phyloP scores from a whole-genome alignment of 2,329 filamentous ascomycete genomes.

The Macrophomina tecta region DNA sequence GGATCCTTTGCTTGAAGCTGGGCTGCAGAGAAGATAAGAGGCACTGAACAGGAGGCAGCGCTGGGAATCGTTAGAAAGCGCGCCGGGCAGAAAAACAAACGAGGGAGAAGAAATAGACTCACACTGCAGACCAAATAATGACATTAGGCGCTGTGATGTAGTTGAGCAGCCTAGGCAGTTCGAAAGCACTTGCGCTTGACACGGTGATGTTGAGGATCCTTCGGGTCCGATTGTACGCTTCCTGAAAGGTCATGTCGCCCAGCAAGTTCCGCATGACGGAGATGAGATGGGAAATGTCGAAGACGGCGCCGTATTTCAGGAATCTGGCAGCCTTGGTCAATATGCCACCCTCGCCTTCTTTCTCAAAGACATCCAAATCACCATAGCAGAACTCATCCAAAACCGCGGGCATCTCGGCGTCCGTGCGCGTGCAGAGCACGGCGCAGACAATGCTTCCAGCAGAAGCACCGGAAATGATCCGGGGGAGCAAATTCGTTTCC shows the following conservation, averaged over 20 bases:
- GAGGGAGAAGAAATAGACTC: slow-evolving; percentile 41
- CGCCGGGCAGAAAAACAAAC: not conserved
- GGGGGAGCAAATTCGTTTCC: slow-evolving; percentile 75
- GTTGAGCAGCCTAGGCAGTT: slow-evolving; percentile 85
- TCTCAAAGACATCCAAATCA: slow-evolving; percentile 81
- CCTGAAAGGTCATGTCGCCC: slow-evolving; percentile 91
- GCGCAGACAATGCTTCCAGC: slow-evolving; percentile 86
- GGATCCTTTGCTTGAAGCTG: slow-evolving; percentile 85
- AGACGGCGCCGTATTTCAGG: slow-evolving; percentile 81
- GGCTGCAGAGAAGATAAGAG: slow-evolving; percentile 80
- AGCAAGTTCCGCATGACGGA: slow-evolving; percentile 81
- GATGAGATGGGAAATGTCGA: slow-evolving; percentile 81
- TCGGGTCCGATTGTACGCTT: slow-evolving; percentile 92
- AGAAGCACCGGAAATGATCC: slow-evolving; percentile 86
- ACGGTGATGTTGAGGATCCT: slow-evolving; percentile 94
- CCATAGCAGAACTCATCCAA: slow-evolving; percentile 76
- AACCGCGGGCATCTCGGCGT: slow-evolving; percentile 76
- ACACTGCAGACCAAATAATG: slow-evolving; percentile 92
- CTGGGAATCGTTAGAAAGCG: slow-evolving; percentile 39
- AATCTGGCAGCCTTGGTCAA: slow-evolving; percentile 73
- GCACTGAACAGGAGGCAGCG: slow-evolving; percentile 93
- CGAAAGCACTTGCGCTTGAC: slow-evolving; percentile 84
- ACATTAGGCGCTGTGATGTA: slow-evolving; percentile 94
- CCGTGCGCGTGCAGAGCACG: slow-evolving; percentile 77
- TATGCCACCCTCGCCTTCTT: slow-evolving; percentile 65